Base-by-base conservation (phyloP, 139 green algal species). In the Mychonastes homosphaera region DNA sequence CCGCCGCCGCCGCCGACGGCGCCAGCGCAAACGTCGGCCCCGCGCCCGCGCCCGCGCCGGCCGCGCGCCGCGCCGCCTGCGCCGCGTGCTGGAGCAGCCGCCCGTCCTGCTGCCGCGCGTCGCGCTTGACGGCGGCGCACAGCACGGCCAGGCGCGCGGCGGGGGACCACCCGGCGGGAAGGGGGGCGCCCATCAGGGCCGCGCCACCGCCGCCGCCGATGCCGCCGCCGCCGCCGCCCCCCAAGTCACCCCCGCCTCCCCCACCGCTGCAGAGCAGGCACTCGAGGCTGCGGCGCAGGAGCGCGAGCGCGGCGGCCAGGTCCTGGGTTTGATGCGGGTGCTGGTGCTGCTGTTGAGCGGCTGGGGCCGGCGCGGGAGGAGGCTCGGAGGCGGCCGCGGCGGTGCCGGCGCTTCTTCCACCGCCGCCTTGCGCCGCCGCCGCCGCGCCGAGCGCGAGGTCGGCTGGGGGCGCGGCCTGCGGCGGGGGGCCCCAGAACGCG, bases 111-210 rank as follows among this genome's bases (percentile, higher is more conserved):
- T 51, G 56, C 16, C 47, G 38, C 18, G n/a, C 47, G 13, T 75
- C 67, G 5, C 50, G 34, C 16, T 55, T 62, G 30, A 78, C 56
- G 4, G 48, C 60, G 24, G 67, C 67, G 44, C 71, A 81, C 32
- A 81, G 67, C 53, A 76, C 58, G 13, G 52, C 67, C 56, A 84
- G 71, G 75, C 71, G 77, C 3, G 67, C 67, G 6, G 79, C 38
- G 3, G 77, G 71, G 3, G 65, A 43, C 71, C 72, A 79, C 12
- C 64, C 58, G 4, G 51, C 48, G 2, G 77, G 77, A 56, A 81
- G 53, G 43, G 65, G 68, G 45, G 78, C 33, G 6, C 60, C 60
- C 38, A 44, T 59, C 38, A 53, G 56, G 0, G 55, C n/a, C 34
- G 63, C 63, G 43, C 70, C 68, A 39, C 75, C 72, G n/a, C 44